Evolutionary conservation across 106 monocot genomes (phyloP).

Genomic region (Posidonia australis): DNA sequence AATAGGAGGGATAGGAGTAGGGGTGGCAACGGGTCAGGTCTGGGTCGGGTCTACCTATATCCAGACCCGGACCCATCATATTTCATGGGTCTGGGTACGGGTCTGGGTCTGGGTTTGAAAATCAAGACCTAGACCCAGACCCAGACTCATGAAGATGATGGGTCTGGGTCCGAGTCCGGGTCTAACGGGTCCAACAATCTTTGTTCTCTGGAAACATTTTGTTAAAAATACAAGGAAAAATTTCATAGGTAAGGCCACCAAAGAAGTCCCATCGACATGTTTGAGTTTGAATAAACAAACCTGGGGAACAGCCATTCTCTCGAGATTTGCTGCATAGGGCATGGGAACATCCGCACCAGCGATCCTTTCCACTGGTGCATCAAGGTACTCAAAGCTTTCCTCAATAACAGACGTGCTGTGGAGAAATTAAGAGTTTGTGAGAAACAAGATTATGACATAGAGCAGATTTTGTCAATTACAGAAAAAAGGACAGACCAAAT

Average conservation of each 20-base stretch:
- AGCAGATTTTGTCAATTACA: neutral
- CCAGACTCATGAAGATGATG: too few species aligned
- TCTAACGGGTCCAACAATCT: too few species aligned
- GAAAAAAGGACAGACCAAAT: conserved; percentile 45
- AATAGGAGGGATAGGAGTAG: too few species aligned
- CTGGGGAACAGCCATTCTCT: conserved; percentile 93
- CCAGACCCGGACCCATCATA: too few species aligned
- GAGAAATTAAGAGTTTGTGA: neutral
- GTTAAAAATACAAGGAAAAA: neutral
- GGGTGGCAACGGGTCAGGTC: too few species aligned
- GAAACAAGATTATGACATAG: neutral
- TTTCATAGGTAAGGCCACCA: neutral
- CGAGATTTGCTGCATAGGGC: conserved; percentile 89
- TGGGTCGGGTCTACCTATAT: too few species aligned
- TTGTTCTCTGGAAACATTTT: too few species aligned
- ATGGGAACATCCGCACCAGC: conserved; percentile 92
- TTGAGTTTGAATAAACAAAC: conserved; percentile 14
- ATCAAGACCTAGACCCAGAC: too few species aligned
- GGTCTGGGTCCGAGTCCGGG: too few species aligned
- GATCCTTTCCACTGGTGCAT: conserved; percentile 92
- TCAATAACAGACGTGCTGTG: conserved; percentile 65
- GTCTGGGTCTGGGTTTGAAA: too few species aligned
- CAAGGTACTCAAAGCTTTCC: conserved; percentile 90
- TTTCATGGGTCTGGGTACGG: too few species aligned
- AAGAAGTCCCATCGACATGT: neutral